Evolutionary conservation across 495 filamentous ascomycete species (phyloP), one percentile per base, ranked within the genome.

Genomic region (Chaetomium tenue): DNA sequence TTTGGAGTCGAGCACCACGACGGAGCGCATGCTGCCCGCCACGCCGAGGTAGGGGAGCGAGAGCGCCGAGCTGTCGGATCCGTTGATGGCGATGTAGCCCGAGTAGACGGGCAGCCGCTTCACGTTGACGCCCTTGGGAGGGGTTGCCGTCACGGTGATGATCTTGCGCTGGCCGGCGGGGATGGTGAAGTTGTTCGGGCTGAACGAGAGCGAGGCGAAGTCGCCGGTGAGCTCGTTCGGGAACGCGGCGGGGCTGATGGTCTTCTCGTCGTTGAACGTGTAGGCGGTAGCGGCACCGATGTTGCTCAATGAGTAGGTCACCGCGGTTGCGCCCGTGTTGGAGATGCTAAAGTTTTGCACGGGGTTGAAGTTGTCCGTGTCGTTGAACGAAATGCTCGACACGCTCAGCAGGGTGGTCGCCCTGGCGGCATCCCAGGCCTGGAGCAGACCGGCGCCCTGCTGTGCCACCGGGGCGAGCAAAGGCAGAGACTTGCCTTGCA

Each of bases 351-450:
- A 83, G 39, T 77, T 73, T 57, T 80, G 72, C 15, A 73, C 76
- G 3, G 74, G 66, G n/a, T 73, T 68, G 52, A 86, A 76, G 71
- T 84, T 60, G 57, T 81, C 77, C 7, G 83, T 86, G 68, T 87
- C 84, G 69, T 86, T 85, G 72, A 86, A 85, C 22, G 82, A 78
- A 42, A 86, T 75, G 67, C 77, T 83, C 28, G 81, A 83, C 16
- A 79, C 76, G 68, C 77, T 79, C 55, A 86, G 72, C 16, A 81
- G 72, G 5, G 82, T 85, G 7, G 78, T 82, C 15, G 81, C 74
- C 64, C 82, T 78, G n/a, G 84, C 81, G 25, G 81, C 81, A 40
- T 85, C 80, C 67, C 79, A 82, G 11, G 83, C 84, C 65, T 87
- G 80, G 39, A 87, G 73, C 23, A 86, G 73, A 16, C 85, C 85